These are phyloP conservation scores for Penicillium oxalicum DNA, from an alignment of 2,329 filamentous ascomycete species.

Conservation along the genomic window DNA sequence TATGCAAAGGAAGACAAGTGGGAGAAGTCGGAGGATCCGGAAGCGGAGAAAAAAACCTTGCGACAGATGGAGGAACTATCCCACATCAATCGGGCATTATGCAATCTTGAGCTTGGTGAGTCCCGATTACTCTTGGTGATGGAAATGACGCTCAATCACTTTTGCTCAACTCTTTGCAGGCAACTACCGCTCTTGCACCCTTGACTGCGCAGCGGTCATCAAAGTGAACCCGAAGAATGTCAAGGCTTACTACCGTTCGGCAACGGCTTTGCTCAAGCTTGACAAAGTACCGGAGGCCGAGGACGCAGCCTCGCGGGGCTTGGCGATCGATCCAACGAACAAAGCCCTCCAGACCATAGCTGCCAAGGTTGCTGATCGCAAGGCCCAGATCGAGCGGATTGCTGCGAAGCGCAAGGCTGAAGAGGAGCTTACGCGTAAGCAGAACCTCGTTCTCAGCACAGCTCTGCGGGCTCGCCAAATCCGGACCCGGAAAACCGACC, in stretches of 20 bases:
- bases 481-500: slow-evolving; percentile 57
- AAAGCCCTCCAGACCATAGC: slow-evolving; percentile 57
- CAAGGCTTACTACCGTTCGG: slow-evolving; percentile 87
- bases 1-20: slow-evolving; percentile 54
- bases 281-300: slow-evolving; percentile 73
- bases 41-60: slow-evolving; percentile 58
- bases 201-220: slow-evolving; percentile 75
- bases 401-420: slow-evolving; percentile 51
- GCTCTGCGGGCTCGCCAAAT: slow-evolving; percentile 68
- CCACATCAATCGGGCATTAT: slow-evolving; percentile 81
- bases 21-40: slow-evolving; percentile 47
- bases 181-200: slow-evolving; percentile 81
- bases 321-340: slow-evolving; percentile 67
- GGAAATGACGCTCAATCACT: neutral
- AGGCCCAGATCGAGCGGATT: slow-evolving; percentile 51
- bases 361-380: slow-evolving; percentile 57
- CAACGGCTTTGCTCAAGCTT: slow-evolving; percentile 69
- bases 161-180: slow-evolving; percentile 38
- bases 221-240: slow-evolving; percentile 72
- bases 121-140: slow-evolving; percentile 4
- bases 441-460: slow-evolving; percentile 57
- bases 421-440: slow-evolving; percentile 43
- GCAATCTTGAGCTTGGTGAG: slow-evolving; percentile 74
- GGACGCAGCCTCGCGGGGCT: slow-evolving; percentile 68
- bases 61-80: slow-evolving; percentile 65